These are phyloP conservation scores for Pyrrhoderma noxium DNA, from an alignment of 1,284 basidiomycete genomes.

Conservation along the genomic window DNA sequence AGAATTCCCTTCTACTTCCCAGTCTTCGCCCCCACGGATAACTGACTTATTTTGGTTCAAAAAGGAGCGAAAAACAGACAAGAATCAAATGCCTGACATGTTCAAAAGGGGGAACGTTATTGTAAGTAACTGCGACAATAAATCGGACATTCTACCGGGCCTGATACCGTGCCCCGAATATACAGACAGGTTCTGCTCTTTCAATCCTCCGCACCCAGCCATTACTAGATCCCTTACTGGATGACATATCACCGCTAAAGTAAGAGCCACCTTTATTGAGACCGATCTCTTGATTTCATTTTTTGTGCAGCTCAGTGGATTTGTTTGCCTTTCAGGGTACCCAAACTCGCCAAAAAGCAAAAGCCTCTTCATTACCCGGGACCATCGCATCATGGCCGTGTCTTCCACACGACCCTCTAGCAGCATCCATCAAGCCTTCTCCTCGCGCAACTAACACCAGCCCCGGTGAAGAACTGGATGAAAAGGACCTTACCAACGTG, in stretches of 20 bases:
- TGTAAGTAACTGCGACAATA: slow-evolving; percentile 31
- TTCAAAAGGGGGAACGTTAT: slow-evolving; percentile 59
- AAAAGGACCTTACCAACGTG: slow-evolving; percentile 47
- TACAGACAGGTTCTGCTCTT: slow-evolving; percentile 67
- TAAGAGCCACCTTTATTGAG: slow-evolving; percentile 28
- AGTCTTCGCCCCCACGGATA: slow-evolving; percentile 27
- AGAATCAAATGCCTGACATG: slow-evolving; percentile 59
- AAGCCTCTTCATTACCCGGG: slow-evolving; percentile 39
- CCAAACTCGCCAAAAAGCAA: slow-evolving; percentile 39
- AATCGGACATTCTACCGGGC: background rate
- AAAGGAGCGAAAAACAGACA: slow-evolving; percentile 35
- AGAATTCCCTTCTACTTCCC: slow-evolving; percentile 19
- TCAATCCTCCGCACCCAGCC: slow-evolving; percentile 62
- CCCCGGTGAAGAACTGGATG: slow-evolving; percentile 36
- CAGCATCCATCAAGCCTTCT: slow-evolving; percentile 48
- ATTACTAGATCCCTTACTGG: slow-evolving; percentile 59
- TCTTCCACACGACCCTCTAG: slow-evolving; percentile 44
- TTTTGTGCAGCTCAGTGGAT: slow-evolving; percentile 51
- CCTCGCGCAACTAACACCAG: slow-evolving; percentile 30
- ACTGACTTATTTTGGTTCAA: slow-evolving; percentile 66
- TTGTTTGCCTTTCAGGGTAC: slow-evolving; percentile 70
- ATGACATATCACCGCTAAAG: slow-evolving; percentile 57
- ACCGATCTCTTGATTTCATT: background rate
- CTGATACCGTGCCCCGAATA: background rate
- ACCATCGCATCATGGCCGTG: slow-evolving; percentile 63